Evolutionary conservation across 257 asterid genomes (phyloP).

Genomic region (Solanum megistacrolobum): DNA sequence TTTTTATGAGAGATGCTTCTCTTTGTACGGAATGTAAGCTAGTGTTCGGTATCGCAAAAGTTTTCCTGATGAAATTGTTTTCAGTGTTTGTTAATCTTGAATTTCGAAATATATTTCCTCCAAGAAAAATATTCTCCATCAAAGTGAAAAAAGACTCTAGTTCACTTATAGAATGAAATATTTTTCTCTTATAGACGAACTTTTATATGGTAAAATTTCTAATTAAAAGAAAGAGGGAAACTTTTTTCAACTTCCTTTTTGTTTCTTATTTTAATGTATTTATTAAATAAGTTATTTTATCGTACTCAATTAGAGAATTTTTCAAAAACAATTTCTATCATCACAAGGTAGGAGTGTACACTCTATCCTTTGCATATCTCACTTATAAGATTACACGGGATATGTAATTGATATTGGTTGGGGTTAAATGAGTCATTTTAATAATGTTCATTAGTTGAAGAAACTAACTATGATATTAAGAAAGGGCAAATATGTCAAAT

Average conservation of each 20-base stretch:
- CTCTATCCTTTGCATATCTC: no score
- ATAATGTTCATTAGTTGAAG: background rate
- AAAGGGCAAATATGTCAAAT: background rate
- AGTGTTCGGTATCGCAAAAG: background rate
- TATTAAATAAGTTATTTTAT: no score
- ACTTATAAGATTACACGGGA: background rate
- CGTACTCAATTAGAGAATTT: background rate
- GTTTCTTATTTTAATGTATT: background rate
- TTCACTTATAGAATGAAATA: background rate
- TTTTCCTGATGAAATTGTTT: background rate
- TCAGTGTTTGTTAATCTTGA: background rate
- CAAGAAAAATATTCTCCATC: background rate
- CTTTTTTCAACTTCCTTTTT: background rate
- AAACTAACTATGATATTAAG: background rate
- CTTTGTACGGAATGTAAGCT: background rate
- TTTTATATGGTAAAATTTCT: background rate
- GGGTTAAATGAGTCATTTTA: background rate
- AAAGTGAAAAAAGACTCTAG: background rate
- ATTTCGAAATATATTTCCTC: background rate
- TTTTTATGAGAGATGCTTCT: background rate
- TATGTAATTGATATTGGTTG: accelerated
- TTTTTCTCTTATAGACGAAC: no score
- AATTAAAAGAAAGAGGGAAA: background rate
- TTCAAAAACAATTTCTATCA: background rate
- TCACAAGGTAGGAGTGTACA: background rate